phyloP scores from a whole-genome alignment of 371 early-diverging fungal species.

The Mucor piriformis region DNA sequence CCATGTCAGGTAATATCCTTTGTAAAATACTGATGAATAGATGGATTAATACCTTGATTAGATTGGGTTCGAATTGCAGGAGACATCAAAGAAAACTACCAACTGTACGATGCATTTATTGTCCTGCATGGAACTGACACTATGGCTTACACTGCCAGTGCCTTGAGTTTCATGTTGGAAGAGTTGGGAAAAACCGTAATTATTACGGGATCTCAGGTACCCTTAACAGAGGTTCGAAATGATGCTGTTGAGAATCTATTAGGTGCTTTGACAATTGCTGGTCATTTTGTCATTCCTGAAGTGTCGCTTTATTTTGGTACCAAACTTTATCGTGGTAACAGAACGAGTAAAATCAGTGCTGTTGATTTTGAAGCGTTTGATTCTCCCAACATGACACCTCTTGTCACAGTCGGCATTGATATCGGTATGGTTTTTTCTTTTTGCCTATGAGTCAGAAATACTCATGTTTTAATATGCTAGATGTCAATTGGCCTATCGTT shows the following conservation, averaged over 20 bases:
- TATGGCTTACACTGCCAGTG: slow-evolving; percentile 94
- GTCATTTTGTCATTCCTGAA: slow-evolving; percentile 98
- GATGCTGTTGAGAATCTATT: slow-evolving; percentile 96
- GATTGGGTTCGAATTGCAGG: slow-evolving; percentile 97
- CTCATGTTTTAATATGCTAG: slow-evolving; percentile 43
- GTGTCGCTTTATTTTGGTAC: slow-evolving; percentile 93
- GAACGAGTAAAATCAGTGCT: slow-evolving; percentile 92
- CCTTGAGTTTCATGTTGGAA: slow-evolving; percentile 95
- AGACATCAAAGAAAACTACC: slow-evolving; percentile 94
- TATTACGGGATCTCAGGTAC: slow-evolving; percentile 95
- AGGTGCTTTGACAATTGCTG: slow-evolving; percentile 88
- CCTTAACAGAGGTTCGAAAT: slow-evolving; percentile 95
- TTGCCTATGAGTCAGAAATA: background rate
- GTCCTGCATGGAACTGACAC: slow-evolving; percentile 95
- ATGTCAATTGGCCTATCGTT: slow-evolving; percentile 91
- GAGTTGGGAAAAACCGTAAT: slow-evolving; percentile 96
- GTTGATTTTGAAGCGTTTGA: slow-evolving; percentile 97
- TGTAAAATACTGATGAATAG: background rate
- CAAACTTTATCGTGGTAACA: slow-evolving; percentile 94
- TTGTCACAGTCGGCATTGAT: slow-evolving; percentile 93
- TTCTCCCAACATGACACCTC: slow-evolving; percentile 89
- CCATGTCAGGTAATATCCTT: slow-evolving; percentile 65
- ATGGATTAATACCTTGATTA: background rate
- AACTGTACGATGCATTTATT: slow-evolving; percentile 91
- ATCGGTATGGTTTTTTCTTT: slow-evolving; percentile 62